Percentiles rank a stretch among this genome's conserved stretches.
Evolutionary conservation across 176 grass and related monocot genomes (phyloP).

Genomic region (Secale cereale): DNA sequence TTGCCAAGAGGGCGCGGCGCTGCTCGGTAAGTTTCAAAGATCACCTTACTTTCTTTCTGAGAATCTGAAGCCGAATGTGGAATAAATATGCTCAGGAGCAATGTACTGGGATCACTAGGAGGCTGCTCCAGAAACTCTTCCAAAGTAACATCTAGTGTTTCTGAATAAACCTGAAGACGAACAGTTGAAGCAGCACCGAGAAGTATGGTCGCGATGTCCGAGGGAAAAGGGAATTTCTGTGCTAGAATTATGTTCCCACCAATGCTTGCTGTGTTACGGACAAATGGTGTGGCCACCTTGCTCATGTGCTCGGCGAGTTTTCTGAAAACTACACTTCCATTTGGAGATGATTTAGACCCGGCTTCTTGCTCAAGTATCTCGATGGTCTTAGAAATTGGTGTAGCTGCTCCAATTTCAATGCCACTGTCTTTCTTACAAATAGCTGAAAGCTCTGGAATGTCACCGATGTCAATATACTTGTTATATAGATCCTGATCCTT

Average conservation of each 20-base stretch:
- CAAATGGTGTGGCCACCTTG: slow-evolving; percentile 69
- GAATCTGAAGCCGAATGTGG: slow-evolving; percentile 41
- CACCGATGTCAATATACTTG: slow-evolving; percentile 62
- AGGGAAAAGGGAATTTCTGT: slow-evolving; percentile 59
- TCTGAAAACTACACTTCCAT: slow-evolving; percentile 40
- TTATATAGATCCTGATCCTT: slow-evolving; percentile 53
- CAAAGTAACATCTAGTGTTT: slow-evolving; percentile 51
- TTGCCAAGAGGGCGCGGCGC: slow-evolving; percentile 68
- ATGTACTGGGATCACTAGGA: slow-evolving; percentile 33
- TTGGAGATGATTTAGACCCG: neutral
- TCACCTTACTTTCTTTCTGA: slow-evolving; percentile 4
- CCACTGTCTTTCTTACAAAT: slow-evolving; percentile 30
- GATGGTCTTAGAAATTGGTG: slow-evolving; percentile 50
- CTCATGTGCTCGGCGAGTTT: slow-evolving; percentile 78
- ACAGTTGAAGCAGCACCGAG: slow-evolving; percentile 57
- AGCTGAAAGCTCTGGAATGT: slow-evolving; percentile 57
- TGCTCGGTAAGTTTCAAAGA: slow-evolving; percentile 64
- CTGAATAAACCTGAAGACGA: slow-evolving; percentile 32
- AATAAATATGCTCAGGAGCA: slow-evolving; percentile 67
- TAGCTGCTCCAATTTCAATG: slow-evolving; percentile 60
- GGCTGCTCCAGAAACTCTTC: slow-evolving; percentile 61
- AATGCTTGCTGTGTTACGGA: slow-evolving; percentile 71
- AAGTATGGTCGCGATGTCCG: slow-evolving; percentile 73
- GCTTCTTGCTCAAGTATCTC: slow-evolving; percentile 39
- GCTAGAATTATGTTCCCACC: slow-evolving; percentile 76